Percentiles rank a stretch among this genome's conserved stretches.
Evolutionary conservation across 495 filamentous ascomycete species (phyloP).

Genomic region (Cryomyces minteri): DNA sequence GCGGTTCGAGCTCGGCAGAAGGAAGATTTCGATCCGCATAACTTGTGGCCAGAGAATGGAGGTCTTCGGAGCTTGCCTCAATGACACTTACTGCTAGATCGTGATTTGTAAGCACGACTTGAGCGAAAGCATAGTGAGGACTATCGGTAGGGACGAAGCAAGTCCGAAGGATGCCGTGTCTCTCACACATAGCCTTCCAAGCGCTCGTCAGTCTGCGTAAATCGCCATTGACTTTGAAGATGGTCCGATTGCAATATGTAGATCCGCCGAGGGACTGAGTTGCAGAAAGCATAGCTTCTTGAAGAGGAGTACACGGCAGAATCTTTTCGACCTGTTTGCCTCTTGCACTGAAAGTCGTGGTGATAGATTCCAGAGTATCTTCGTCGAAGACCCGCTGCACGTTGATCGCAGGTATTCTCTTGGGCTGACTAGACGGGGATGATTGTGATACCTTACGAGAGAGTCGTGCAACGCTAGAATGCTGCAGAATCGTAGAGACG

Average conservation of each 20-base stretch:
- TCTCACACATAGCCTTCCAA: conserved; percentile 31
- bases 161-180: conserved; percentile 48
- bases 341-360: conserved; percentile 13
- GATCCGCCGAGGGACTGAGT: conserved; percentile 13
- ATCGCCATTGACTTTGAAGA: conserved; percentile 28
- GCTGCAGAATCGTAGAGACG: conserved; percentile 44
- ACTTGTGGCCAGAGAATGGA: no score
- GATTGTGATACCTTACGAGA: conserved; percentile 10
- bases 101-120: conserved; percentile 31
- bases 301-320: conserved; percentile 63
- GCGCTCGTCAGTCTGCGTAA: conserved; percentile 20
- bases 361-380: conserved; percentile 17
- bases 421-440: neutral
- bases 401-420: neutral
- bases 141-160: conserved; percentile 37
- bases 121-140: conserved; percentile 31
- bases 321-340: conserved; percentile 30
- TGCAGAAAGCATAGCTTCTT: conserved; percentile 62
- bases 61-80: no score
- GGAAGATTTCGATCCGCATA: no score
- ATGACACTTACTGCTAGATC: neutral
- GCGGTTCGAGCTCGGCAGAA: no score
- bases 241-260: conserved; percentile 36
- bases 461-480: conserved; percentile 39
- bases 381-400: conserved; percentile 17